Evolutionary conservation across 345 rosid genomes (phyloP), one percentile per base, ranked within the genome.

Genomic region (Gossypium rotundifolium): DNA sequence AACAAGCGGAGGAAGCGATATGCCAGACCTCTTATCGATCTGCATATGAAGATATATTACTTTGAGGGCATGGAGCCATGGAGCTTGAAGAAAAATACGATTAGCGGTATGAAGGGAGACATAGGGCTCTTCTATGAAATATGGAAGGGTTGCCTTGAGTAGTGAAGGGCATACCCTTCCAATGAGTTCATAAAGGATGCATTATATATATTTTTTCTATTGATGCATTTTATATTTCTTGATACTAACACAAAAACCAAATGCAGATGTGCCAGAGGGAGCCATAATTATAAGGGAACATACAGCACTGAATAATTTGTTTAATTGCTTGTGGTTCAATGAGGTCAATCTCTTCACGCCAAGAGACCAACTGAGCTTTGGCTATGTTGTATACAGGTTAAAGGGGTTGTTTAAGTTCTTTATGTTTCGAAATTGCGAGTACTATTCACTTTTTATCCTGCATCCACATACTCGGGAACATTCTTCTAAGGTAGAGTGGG

Each of bases 251-350:
- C 11, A 29, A 13, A 38, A 49, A 60, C 54, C 11, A 65, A 70
- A 51, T 83, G 87, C 92, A 96, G 99, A 96, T 88, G 99, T 96
- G 79, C 99, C 95, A 0, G 99, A 96, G 88, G 98, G 99, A 81
- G 99, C 99, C 18, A 70, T 93, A 79, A 93, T 93, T 78, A 75
- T 91, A 59, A 81, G 96, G 62, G 99, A 93, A 74, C 99, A 91
- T 75, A 91, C 99, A 3, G 84, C 87, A 38, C 61, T 91, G 76
- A 93, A 77, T 76, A 89, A 93, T 75, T 82, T 96, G 83, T 96
- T 96, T 73, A 88, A 88, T 81, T 93, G 99, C 86, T 74, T 91
- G 83, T 93, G 98, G 99, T 96, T 96, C 96, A 91, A 93, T 51
- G 95, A 93, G 88, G 98, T 96, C 70, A 77, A 96, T 79, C 92